Evolutionary conservation across 2,329 filamentous ascomycete genomes (phyloP).

Genomic region (Penicillium sp.): DNA sequence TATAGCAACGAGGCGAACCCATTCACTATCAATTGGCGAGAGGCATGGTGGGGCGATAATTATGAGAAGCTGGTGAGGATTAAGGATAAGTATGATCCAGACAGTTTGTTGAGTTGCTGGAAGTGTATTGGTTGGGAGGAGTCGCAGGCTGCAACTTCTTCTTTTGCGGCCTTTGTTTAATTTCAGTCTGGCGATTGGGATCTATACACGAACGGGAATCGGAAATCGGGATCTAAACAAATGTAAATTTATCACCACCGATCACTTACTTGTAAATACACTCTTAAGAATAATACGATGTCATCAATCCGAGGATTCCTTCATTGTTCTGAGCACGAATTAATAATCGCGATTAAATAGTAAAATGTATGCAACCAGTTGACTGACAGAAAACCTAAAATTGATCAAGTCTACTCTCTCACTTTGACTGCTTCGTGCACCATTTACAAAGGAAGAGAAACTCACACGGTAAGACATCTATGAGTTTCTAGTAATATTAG

Average conservation of each 20-base stretch:
- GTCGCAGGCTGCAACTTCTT: background rate
- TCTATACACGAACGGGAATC: background rate
- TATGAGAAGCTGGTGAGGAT: background rate
- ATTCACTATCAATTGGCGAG: background rate
- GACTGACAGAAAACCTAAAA: background rate
- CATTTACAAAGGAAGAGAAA: background rate
- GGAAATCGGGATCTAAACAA: too few species aligned
- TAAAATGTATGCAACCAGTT: too few species aligned
- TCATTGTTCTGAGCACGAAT: too few species aligned
- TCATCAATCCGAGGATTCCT: too few species aligned
- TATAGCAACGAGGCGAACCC: background rate
- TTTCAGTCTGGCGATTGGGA: background rate
- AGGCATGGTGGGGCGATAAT: conserved; percentile 1
- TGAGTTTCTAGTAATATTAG: too few species aligned
- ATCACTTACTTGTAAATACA: too few species aligned
- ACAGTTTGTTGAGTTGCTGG: background rate
- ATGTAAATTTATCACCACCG: too few species aligned
- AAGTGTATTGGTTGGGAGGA: conserved; percentile 1
- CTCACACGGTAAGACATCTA: background rate
- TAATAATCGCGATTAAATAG: too few species aligned
- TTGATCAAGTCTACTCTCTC: background rate
- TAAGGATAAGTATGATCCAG: background rate
- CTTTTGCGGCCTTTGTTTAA: background rate
- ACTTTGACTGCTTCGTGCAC: too few species aligned
- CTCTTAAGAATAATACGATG: too few species aligned